Base-by-base conservation (phyloP, 768 basidiomycete genomes). In the Russula griseocarnosa region DNA sequence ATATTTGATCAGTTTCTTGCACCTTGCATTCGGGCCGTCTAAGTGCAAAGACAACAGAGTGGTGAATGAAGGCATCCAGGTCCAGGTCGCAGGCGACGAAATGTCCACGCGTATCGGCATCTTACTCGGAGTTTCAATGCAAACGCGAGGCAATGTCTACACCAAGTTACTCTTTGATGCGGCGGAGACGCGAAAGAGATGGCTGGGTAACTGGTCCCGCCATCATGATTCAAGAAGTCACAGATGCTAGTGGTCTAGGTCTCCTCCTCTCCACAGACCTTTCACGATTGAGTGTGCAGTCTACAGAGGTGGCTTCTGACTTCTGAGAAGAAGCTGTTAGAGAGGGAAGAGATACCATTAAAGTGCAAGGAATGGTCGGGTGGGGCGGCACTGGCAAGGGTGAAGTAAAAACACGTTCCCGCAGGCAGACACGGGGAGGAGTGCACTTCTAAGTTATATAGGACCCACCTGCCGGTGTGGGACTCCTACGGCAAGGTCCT, bases 1-100 rank as follows among this genome's bases (percentile, higher is more conserved):
- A 56, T 44, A 65, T 38, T 61, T 65, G 64, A 61, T 65, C 58
- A 42, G 40, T 61, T 61, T 65, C 49, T 65, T 51, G 59, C 63
- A 34, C 52, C 58, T 51, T 61, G 54, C 59, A 54, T 56, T 61
- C 59, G 46, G 59, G 59, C 53, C 24, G 63, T 51, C 49, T 52
- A 40, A 22, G 63, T 56, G 42, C 58, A 56, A 34, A 56, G 59
- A 36, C 47, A 59, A 55, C 47, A 56, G 59, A 56, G 30, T 34
- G 49, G 26, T 26, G 52, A 36, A 57, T 30, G 28, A 28, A 32
- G 18, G 28, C 24, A 24, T 40, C n/a, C 28, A 65, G 52, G 55
- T 16, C 49, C 24, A 20, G 40, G 49, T 46, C 49, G 38, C 32
- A 5, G 30, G 38, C 46, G 42, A 61, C 54, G 49, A 65, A 54